phyloP scores from a whole-genome alignment of 2,329 filamentous ascomycete genomes.

The Aciculosporium take region DNA sequence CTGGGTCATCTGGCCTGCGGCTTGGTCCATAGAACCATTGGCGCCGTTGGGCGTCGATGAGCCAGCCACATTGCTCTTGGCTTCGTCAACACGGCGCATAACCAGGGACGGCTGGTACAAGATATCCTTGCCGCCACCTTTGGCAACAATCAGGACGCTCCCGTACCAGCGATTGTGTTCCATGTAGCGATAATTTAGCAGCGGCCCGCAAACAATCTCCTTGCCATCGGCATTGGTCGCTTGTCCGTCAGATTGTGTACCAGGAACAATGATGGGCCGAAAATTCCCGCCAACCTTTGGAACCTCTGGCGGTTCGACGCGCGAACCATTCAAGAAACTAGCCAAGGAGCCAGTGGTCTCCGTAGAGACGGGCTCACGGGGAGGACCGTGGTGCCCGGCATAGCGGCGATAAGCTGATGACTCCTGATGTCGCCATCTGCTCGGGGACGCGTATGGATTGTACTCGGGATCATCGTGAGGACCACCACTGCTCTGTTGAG shows the following conservation, averaged over 20 bases:
- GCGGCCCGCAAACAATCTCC: conserved; percentile 55
- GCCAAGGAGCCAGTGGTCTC: conserved; percentile 36
- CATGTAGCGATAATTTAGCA: conserved; percentile 68
- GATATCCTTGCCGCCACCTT: conserved; percentile 49
- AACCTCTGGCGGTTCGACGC: conserved; percentile 29
- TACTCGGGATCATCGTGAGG: conserved; percentile 10
- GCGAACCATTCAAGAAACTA: conserved; percentile 40
- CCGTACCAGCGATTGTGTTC: conserved; percentile 64
- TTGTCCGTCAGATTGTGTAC: conserved; percentile 10
- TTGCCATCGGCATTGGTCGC: conserved; percentile 17
- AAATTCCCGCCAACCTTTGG: conserved; percentile 21
- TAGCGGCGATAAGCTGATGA: conserved; percentile 39
- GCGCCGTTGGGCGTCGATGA: conserved; percentile 15
- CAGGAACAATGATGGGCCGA: conserved; percentile 36
- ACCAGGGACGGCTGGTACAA: conserved; percentile 44
- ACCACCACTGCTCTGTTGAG: conserved; percentile 2
- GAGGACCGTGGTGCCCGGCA: conserved; percentile 22
- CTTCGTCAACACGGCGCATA: conserved; percentile 29
- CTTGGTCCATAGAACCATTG: conserved; percentile 11
- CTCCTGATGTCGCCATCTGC: conserved; percentile 50
- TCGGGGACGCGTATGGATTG: conserved; percentile 43
- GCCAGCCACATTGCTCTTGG: conserved; percentile 7
- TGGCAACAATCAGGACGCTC: conserved; percentile 71
- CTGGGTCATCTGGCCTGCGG: conserved; percentile 28
- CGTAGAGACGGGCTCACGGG: conserved; percentile 19